Evolutionary conservation across 2,329 filamentous ascomycete species (phyloP).

Genomic region (Hypoxylon sp.): DNA sequence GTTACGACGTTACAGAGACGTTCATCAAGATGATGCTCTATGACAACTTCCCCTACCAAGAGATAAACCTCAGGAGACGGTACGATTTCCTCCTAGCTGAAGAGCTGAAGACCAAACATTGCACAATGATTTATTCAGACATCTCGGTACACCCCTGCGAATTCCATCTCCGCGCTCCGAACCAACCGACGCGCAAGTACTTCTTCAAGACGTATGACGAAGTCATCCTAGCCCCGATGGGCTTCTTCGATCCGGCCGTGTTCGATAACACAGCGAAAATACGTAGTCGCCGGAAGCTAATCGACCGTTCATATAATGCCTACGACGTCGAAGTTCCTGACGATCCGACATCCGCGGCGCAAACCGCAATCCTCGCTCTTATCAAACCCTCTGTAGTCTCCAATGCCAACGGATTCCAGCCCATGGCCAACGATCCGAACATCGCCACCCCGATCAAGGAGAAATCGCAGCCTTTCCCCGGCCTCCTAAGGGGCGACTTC

Average conservation of each 20-base stretch:
- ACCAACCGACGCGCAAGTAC: conserved; percentile 92
- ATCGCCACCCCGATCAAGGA: conserved; percentile 75
- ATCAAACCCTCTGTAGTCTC: conserved; percentile 72
- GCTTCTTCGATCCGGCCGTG: conserved; percentile 89
- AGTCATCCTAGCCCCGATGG: conserved; percentile 93
- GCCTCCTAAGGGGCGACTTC: conserved; percentile 78
- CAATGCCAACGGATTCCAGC: conserved; percentile 61
- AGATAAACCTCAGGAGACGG: conserved; percentile 90
- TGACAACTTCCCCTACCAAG: conserved; percentile 94
- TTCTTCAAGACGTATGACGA: conserved; percentile 98
- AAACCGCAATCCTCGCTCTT: conserved; percentile 75
- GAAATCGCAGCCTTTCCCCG: conserved; percentile 76
- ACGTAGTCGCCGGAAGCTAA: conserved; percentile 81
- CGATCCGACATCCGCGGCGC: conserved; percentile 88
- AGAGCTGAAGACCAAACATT: conserved; percentile 94
- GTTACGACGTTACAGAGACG: conserved; percentile 91
- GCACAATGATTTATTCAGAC: conserved; percentile 90
- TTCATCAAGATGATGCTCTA: conserved; percentile 99
- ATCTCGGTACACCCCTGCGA: conserved; percentile 90
- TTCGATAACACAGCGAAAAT: conserved; percentile 90
- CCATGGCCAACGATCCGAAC: conserved; percentile 60
- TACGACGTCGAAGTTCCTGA: conserved; percentile 91
- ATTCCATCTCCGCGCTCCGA: conserved; percentile 90
- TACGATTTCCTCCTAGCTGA: conserved; percentile 96
- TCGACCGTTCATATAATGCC: conserved; percentile 90